Evolutionary conservation across 371 early-diverging fungal genomes (phyloP), one percentile per base, ranked within the genome.

Genomic region (Parasitella parasitica): DNA sequence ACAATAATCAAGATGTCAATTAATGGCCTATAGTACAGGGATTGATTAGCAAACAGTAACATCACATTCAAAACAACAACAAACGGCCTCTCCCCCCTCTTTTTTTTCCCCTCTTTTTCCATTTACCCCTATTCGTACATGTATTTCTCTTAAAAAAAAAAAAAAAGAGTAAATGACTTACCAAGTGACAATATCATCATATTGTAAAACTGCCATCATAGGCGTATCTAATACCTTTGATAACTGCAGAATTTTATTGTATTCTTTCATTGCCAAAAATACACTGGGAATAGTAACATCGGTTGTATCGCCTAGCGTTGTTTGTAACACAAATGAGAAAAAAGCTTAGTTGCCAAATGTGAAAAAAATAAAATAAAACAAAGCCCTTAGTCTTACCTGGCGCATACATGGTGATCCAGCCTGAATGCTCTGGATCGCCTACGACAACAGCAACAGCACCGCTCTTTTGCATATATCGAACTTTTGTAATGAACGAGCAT

Each of bases 371-470:
- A 16, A 49, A 30, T 36, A 50, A 9, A 22, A 36, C 18, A 20
- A 46, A 46, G 46, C 46, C 46, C 43, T 43, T 43, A 20, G 15
- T 22, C 48, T 77, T 79, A 85, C 88, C 86, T 49, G 88, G 81
- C 18, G 94, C 87, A 75, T 89, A 94, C 96, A 95, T 95, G 59
- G 94, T 94, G 49, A 94, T 82, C 54, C 92, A 84, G 35, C 81
- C 80, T 26, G 66, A 32, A 49, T 73, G 72, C 39, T 82, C 80
- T 39, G 86, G 80, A 73, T 95, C 94, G 16, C 96, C 96, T 6
- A 96, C 92, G 13, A 94, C 80, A 3, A 96, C 95, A 6, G 91
- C 95, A 12, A 80, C 72, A 5, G 93, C 94, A n/a, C 96, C 95
- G 37, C 87, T 84, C 12, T 70, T 72, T 72, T 96, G 94, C 94